These are phyloP conservation scores for Boletus subparvulus DNA, from an alignment of 768 basidiomycete genomes.

Conservation along the genomic window DNA sequence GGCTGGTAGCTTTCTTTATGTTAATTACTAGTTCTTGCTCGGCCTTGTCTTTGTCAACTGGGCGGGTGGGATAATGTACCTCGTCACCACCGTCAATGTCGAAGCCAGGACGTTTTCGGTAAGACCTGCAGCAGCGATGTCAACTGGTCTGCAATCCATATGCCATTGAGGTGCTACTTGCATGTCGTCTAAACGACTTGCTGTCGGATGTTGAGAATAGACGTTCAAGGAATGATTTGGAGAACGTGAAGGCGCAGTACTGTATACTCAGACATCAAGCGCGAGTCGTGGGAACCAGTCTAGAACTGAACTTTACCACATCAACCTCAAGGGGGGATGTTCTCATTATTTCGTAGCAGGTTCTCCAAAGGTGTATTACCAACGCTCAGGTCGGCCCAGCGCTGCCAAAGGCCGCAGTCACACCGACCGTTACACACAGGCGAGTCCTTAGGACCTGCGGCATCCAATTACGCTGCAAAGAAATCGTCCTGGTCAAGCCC, in stretches of 20 bases:
- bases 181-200: slow-evolving; percentile 19
- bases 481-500: slow-evolving; percentile 65
- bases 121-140: slow-evolving; percentile 29
- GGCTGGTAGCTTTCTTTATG: slow-evolving; percentile 96
- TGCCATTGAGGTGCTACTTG: slow-evolving; percentile 19
- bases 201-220: neutral
- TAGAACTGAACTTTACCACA: neutral
- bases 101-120: slow-evolving; percentile 42
- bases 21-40: slow-evolving; percentile 91
- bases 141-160: slow-evolving; percentile 2
- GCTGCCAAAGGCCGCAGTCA: slow-evolving; percentile 1
- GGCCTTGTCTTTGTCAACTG: slow-evolving; percentile 98
- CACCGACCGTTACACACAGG: slow-evolving; percentile 18
- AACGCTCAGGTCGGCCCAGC: slow-evolving; percentile 10
- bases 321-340: neutral
- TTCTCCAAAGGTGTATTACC: slow-evolving; percentile 5
- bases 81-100: slow-evolving; percentile 73
- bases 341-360: slow-evolving; percentile 16
- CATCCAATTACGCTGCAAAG: slow-evolving; percentile 54
- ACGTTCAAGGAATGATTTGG: slow-evolving; percentile 3
- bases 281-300: slow-evolving; percentile 20
- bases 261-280: neutral
- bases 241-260: slow-evolving; percentile 10
- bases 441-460: slow-evolving; percentile 24
- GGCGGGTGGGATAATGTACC: slow-evolving; percentile 92